A percentile compares a stretch with the other conserved stretches of the same genome.
Conservation (phyloP, 139 green algal genomes). For the Nannochloris sp. region DNA sequence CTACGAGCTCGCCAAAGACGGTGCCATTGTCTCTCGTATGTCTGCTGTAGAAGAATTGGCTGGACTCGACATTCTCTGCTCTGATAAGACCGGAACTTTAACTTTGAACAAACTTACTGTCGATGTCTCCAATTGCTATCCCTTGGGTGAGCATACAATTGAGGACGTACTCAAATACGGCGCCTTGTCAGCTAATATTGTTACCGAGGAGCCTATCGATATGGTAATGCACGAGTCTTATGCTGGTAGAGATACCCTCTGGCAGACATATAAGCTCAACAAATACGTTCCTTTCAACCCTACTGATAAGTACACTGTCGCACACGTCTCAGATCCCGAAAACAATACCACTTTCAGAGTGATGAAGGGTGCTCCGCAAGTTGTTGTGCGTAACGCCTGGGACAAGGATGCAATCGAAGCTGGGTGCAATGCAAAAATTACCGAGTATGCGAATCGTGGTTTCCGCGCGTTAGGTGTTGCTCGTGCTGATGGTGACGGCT, state of each 20-base stretch:
- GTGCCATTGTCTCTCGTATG: constrained; percentile 85
- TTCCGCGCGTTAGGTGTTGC: constrained; percentile 71
- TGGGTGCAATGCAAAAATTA: constrained; percentile 58
- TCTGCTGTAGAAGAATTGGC: constrained; percentile 85
- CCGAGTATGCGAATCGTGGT: constrained; percentile 67
- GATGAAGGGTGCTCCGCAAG: constrained; percentile 65
- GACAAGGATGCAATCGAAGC: constrained; percentile 46
- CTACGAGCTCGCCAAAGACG: constrained; percentile 71
- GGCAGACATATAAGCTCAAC: constrained; percentile 27
- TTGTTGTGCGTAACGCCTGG: constrained; percentile 54
- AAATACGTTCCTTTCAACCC: constrained; percentile 86
- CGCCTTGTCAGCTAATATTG: constrained; percentile 59
- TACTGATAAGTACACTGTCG: constrained; percentile 73
- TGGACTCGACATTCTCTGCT: constrained; percentile 87
- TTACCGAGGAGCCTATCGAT: constrained; percentile 75
- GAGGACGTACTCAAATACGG: constrained; percentile 51
- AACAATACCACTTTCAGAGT: constrained; percentile 49
- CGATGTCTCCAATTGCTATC: constrained; percentile 25
- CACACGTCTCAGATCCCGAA: constrained; percentile 35
- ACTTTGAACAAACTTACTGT: constrained; percentile 74
- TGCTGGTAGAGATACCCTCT: constrained; percentile 30
- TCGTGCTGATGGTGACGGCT: constrained; percentile 36
- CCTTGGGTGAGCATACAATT: constrained; percentile 18
- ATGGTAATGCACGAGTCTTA: constrained; percentile 66
- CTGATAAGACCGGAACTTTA: constrained; percentile 86